Evolutionary conservation across 2,329 filamentous ascomycete species (phyloP), one percentile per base, ranked within the genome.

Genomic region (Aureobasidium sp.): DNA sequence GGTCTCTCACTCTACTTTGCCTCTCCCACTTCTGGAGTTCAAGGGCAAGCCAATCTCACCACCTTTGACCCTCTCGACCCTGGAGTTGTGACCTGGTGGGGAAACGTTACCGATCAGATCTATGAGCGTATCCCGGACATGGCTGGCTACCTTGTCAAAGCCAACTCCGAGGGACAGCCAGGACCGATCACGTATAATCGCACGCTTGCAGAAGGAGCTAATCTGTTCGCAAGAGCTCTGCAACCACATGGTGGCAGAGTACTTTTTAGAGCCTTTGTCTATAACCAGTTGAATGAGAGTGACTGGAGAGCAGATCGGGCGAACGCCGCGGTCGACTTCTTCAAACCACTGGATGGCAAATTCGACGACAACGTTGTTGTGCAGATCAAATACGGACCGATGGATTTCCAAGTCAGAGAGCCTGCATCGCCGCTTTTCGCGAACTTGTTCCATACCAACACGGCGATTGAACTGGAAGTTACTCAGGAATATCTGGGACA

Each of bases 321-420:
- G 1, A 89, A 88, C 61, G 87, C 86, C 0, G 86, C 85, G 0
- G 84, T 88, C 0, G 78, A 89, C 0, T 88, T 83, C 72, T 89
- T 90, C 71, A 76, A 82, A 17, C 77, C 78, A 0, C 78, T 89
- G 0, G 87, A 90, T 67, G 82, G 79, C 5, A 71, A 85, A 63
- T 90, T 90, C 62, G 84, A 87, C 26, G 83, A 86, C 50, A 90
- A 90, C 51, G 86, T 89, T 0, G 79, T 90, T 0, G 79, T 90
- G 2, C 87, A 90, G 69, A 85, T 90, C 72, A 90, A 90, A 72
- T 88, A 87, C 65, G 87, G 87, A 0, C 86, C 87, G 0, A 89
- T 89, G 63, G 87, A 90, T 69, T 89, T 90, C 71, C 87, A 89
- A 68, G 84, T 89, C 12, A 82, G 87, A 39, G 87, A 89, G 70